These are phyloP conservation scores for Heimioporus sp. DNA, from an alignment of 768 basidiomycete genomes.

Conservation along the genomic window DNA sequence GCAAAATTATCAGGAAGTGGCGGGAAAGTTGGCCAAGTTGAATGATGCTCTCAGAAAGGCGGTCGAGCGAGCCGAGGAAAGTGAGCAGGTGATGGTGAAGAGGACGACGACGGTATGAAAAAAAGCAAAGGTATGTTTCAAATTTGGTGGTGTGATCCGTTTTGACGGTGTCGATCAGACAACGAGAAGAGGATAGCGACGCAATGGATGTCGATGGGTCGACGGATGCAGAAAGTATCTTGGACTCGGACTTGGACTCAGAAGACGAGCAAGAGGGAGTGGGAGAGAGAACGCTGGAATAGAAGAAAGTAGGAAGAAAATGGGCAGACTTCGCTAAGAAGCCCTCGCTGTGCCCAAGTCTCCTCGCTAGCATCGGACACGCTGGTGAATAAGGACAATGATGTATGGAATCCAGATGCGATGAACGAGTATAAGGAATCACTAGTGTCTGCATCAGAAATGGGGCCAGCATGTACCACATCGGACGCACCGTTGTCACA, in stretches of 20 bases:
- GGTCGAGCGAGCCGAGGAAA: slow-evolving; percentile 42
- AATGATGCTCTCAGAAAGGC: slow-evolving; percentile 66
- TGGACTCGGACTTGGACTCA: no score
- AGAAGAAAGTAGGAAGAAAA: slow-evolving; percentile 46
- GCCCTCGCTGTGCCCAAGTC: slow-evolving; percentile 67
- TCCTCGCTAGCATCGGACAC: slow-evolving; percentile 1
- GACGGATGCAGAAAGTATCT: slow-evolving; percentile 34
- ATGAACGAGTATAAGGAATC: slow-evolving; percentile 48
- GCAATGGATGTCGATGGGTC: slow-evolving; percentile 60
- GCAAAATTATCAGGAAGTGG: no score
- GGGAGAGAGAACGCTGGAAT: no score
- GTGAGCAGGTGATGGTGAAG: slow-evolving; percentile 34
- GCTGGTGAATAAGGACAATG: slow-evolving; percentile 3
- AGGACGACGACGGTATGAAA: slow-evolving; percentile 25
- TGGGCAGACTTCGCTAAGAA: slow-evolving; percentile 62
- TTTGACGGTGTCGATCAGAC: slow-evolving; percentile 15
- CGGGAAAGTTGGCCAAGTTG: no score
- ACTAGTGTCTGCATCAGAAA: slow-evolving; percentile 25
- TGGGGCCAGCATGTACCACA: no score
- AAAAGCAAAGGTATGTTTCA: slow-evolving; percentile 26
- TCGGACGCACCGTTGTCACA: slow-evolving; percentile 22
- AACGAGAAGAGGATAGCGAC: slow-evolving; percentile 36
- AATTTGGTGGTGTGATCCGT: neutral
- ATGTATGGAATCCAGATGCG: slow-evolving; percentile 42
- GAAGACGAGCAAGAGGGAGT: slow-evolving; percentile 37